Percentiles rank a stretch among this genome's conserved stretches.
Conservation (phyloP, 768 basidiomycete genomes). For the Leccinum longicurvipes region DNA sequence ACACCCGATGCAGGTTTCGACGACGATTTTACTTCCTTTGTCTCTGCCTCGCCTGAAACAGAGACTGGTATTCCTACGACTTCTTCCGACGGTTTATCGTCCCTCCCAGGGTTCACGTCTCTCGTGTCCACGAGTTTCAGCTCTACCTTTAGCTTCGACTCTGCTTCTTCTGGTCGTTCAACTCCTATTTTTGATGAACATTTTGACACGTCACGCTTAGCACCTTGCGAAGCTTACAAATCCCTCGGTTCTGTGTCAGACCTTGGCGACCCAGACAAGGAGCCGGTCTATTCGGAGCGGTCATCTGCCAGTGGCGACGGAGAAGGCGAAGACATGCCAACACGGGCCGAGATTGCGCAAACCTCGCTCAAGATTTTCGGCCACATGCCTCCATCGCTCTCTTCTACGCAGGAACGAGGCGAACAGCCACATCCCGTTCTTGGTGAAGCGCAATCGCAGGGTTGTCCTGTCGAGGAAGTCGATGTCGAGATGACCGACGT, state of each 20-base stretch:
- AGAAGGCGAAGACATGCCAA: constrained; percentile 40
- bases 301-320: constrained; percentile 1
- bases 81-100: constrained; percentile 1
- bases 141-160: constrained; percentile 28
- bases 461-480: constrained; percentile 10
- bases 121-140: constrained; percentile 20
- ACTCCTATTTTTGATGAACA: constrained; percentile 26
- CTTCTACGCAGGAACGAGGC: constrained; percentile 15
- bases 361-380: constrained; percentile 54
- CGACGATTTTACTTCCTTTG: constrained; percentile 77
- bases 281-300: constrained; percentile 19
- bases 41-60: constrained; percentile 49
- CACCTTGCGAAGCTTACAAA: constrained; percentile 37
- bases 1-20: constrained; percentile 54
- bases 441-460: constrained; percentile 28
- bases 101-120: constrained; percentile 1
- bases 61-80: neutral
- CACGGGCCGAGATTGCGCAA: constrained; percentile 45
- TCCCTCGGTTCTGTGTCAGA: constrained; percentile 61
- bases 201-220: constrained; percentile 18
- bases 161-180: constrained; percentile 19
- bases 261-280: constrained; percentile 44
- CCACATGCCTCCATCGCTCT: constrained; percentile 9
- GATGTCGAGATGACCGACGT: constrained; percentile 34
- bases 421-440: neutral